Conservation (phyloP, 441 rosid species). For the Aleurites moluccanus region DNA sequence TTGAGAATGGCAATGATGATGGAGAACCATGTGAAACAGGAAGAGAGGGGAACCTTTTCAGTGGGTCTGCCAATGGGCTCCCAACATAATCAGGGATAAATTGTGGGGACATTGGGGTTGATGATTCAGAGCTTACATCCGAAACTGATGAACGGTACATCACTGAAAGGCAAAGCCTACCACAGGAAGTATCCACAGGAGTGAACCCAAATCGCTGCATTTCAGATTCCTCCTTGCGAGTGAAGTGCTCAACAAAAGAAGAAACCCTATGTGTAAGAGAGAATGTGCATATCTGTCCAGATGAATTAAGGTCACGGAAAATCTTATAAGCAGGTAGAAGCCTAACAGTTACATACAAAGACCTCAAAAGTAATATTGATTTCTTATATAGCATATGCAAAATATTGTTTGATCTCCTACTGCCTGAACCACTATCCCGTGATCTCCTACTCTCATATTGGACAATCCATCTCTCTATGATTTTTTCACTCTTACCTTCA, state of each 20-base stretch:
- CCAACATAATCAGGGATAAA: conserved; percentile 92
- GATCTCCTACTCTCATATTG: conserved; percentile 70
- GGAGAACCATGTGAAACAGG: conserved; percentile 75
- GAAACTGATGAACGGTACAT: conserved; percentile 57
- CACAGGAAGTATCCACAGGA: conserved; percentile 81
- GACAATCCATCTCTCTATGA: conserved; percentile 92
- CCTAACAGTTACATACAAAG: conserved; percentile 79
- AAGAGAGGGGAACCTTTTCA: conserved; percentile 72
- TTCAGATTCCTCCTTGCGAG: conserved; percentile 78
- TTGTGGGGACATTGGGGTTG: conserved; percentile 77
- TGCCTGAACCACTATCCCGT: conserved; percentile 48
- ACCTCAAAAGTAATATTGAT: conserved; percentile 73
- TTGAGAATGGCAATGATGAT: conserved; percentile 69
- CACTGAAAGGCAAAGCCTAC: conserved; percentile 89
- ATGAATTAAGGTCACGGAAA: conserved; percentile 71
- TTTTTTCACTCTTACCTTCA: conserved; percentile 54
- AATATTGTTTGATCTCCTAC: conserved; percentile 63
- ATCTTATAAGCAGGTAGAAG: conserved; percentile 91
- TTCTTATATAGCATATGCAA: conserved; percentile 70
- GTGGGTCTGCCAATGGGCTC: conserved; percentile 87
- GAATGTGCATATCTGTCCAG: conserved; percentile 55
- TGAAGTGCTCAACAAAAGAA: conserved; percentile 74
- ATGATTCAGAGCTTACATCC: conserved; percentile 66
- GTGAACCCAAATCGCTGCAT: conserved; percentile 81
- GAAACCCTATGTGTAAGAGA: conserved; percentile 81